Base-by-base conservation (phyloP, 306 rosid species). In the Spatholobus suberectus region DNA sequence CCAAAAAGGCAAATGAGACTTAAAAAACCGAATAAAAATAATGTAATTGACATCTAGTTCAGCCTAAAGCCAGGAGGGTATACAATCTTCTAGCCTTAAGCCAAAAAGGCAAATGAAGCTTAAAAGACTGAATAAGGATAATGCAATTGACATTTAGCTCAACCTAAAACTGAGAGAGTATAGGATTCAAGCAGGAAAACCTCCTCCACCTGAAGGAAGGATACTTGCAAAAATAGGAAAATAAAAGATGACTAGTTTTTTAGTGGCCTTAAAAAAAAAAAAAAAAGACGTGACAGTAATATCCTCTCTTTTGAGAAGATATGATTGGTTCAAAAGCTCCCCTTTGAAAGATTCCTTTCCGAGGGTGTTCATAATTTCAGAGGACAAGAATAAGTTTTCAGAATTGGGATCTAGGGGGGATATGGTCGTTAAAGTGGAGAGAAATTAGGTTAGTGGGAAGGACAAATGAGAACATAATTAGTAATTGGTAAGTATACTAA, bases 281-380 rank as follows among this genome's bases (percentile, higher is more conserved):
- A 61, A 2, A 29, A 5, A n/a, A n/a, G n/a, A 29, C 3, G 21
- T 29, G 23, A 21, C 11, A 62, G 32, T 43, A 61, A 62, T 29
- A 62, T 62, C 12, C 21, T 62, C 23, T 14, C 12, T 62, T 62
- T 62, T 62, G 1, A 8, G 49, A 62, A 29, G 70, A 62, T 29
- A 62, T 62, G 41, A 29, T 29, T 62, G 70, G 70, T 62, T 62
- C 70, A 62, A 62, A 62, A 62, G 40, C 41, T 6, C 1, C 41
- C 70, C 13, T 5, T 15, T 29, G 43, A 62, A 62, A 62, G 70
- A 62, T 62, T 62, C 70, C 43, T 62, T 62, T 62, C 35, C 66
- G 4, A 24, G n/a, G 15, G 8, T 58, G 66, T 59, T 61, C 40
- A 27, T 13, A 61, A 27, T 26, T 27, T 61, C 20, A 20, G 11